phyloP scores from a whole-genome alignment of 1,284 basidiomycete genomes.

The Trametes polyzona region DNA sequence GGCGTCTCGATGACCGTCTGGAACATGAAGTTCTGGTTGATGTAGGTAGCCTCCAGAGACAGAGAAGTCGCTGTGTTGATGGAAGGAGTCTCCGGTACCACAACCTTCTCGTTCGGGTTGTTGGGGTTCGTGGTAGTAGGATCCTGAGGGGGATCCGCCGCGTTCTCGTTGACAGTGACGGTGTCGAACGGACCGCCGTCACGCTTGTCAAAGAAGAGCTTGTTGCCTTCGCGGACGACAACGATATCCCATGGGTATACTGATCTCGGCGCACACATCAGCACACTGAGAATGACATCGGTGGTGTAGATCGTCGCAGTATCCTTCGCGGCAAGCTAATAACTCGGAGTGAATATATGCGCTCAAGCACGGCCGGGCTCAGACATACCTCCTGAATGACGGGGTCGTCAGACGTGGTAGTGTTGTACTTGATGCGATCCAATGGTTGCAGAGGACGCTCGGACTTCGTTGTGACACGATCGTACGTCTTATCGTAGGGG shows the following conservation, averaged over 20 bases:
- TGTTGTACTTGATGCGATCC: slow-evolving; percentile 97
- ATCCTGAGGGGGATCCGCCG: slow-evolving; percentile 93
- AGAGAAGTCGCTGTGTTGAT: slow-evolving; percentile 96
- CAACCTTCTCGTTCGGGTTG: slow-evolving; percentile 68
- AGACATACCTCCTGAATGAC: slow-evolving; percentile 81
- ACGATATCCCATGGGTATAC: slow-evolving; percentile 99
- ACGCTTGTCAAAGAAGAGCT: slow-evolving; percentile 97
- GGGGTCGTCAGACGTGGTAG: slow-evolving; percentile 97
- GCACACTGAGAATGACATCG: slow-evolving; percentile 92
- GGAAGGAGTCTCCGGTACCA: slow-evolving; percentile 66
- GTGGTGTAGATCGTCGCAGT: slow-evolving; percentile 91
- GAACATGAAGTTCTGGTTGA: slow-evolving; percentile 99
- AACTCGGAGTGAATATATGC: background rate
- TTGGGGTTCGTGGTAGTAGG: slow-evolving; percentile 76
- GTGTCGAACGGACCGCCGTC: slow-evolving; percentile 98
- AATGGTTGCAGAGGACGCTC: slow-evolving; percentile 90
- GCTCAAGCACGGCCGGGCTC: background rate
- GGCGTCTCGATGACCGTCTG: slow-evolving; percentile 86
- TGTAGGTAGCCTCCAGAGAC: slow-evolving; percentile 97
- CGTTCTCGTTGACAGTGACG: slow-evolving; percentile 99
- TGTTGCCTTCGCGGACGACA: slow-evolving; percentile 91
- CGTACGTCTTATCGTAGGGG: slow-evolving; percentile 94
- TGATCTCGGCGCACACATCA: slow-evolving; percentile 96
- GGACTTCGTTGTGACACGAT: slow-evolving; percentile 93
- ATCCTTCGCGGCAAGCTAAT: slow-evolving; percentile 77